A percentile compares a stretch with the other conserved stretches of the same genome.
These are phyloP conservation scores for Lachancea lanzarotensis DNA, from an alignment of 805 yeast genomes.

Conservation along the genomic window DNA sequence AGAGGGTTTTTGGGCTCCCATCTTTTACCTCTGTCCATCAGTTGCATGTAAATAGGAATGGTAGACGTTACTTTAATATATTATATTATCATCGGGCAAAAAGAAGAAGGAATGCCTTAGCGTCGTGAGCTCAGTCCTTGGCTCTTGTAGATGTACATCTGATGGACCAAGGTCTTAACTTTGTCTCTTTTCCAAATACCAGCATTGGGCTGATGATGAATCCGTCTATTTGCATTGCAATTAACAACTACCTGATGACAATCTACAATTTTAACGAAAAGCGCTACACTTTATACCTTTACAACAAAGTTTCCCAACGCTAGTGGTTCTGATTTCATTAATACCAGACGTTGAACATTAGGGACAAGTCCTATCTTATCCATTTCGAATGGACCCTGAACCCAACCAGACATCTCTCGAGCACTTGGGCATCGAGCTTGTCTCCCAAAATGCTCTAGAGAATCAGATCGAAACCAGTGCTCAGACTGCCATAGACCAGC, in stretches of 20 bases:
- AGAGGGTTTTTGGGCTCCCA: neutral
- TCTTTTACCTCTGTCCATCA: neutral
- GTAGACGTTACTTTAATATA: neutral
- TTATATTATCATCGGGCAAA: neutral
- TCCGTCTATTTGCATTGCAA: neutral
- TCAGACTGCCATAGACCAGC: conserved; percentile 48
- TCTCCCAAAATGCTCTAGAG: conserved; percentile 80
- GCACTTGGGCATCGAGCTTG: conserved; percentile 48
- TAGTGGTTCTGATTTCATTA: no score
- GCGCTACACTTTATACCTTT: no score
- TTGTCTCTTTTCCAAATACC: neutral
- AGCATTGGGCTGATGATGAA: neutral
- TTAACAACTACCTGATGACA: neutral
- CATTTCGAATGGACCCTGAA: neutral
- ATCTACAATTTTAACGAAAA: neutral
- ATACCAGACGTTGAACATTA: no score
- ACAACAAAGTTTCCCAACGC: no score
- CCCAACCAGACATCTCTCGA: conserved; percentile 22
- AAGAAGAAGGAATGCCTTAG: neutral
- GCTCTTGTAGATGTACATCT: neutral
- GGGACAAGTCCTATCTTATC: no score
- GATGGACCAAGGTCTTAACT: no score
- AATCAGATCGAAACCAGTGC: conserved; percentile 64
- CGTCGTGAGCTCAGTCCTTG: no score
- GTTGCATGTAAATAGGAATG: neutral